Base-by-base conservation (phyloP, 2,329 filamentous ascomycete species). In the Claviceps quebecensis region DNA sequence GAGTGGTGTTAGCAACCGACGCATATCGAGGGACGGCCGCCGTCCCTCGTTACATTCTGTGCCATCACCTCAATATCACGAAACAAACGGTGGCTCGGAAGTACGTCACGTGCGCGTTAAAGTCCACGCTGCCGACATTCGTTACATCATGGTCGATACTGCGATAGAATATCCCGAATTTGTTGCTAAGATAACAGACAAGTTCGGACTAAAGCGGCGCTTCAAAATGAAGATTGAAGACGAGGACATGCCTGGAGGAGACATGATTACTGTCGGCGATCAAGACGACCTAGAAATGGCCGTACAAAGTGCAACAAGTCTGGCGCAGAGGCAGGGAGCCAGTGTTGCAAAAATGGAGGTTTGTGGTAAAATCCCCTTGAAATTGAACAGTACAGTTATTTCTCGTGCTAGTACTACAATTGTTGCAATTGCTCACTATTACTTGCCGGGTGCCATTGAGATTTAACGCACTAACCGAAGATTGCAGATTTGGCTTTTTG, bases 261-360 rank as follows among this genome's bases (percentile, higher is more conserved):
- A 97, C 62, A 91, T 96, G 86, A 94, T 98, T 62, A 96, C 91
- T 36, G 84, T 98, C 80, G 89, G 86, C 34, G 93, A 98, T 66
- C 87, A 96, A 67, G 93, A 98, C 62, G 93, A 98, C 70, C 69
- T 96, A 56, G 90, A 97, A 48, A 86, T 96, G 81, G 82, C 87
- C 29, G 75, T 97, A 50, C 77, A 79, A 65, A 77, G 73, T 46
- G 82, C 83, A 6, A 86, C 81, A 66, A 77, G 77, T 48, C 70
- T 72, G 53, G 89, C 86, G 47, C 80, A 75, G 68, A 86, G 79
- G 66, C 84, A 91, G 63, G 79, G 82, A 60, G 75, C 77, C 56
- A 90, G 95, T 56, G 85, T 89, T 72, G 89, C 87, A 49, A 96
- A 95, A 77, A 82, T 96, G 81, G 93, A 97, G 80, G 88, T 96